phyloP scores from a whole-genome alignment of 148 eudicot species.

The Diospyros lotus region DNA sequence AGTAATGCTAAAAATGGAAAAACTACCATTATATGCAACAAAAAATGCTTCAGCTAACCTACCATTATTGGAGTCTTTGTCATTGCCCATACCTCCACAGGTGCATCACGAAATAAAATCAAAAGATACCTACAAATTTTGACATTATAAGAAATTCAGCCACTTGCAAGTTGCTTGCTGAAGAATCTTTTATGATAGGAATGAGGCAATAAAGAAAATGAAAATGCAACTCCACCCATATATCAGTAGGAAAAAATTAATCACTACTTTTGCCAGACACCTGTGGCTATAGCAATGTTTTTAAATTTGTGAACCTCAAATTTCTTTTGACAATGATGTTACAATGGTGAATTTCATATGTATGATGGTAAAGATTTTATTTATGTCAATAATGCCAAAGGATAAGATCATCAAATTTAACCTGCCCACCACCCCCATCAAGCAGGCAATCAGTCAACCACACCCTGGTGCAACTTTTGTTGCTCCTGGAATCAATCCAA shows the following conservation, averaged over 20 bases:
- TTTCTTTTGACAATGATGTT: too few species aligned
- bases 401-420: not conserved
- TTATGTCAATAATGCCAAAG: not conserved
- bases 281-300: too few species aligned
- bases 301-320: too few species aligned
- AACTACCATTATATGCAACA: not conserved
- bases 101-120: conserved; percentile 96
- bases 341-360: not conserved
- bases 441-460: not conserved
- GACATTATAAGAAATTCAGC: conserved; percentile 7
- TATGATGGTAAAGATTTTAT: not conserved
- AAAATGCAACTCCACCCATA: not conserved
- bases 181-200: not conserved
- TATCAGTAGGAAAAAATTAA: not conserved
- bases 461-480: not conserved
- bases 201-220: not conserved
- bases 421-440: not conserved
- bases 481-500: not conserved
- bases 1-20: not conserved
- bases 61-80: conserved; percentile 98
- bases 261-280: not conserved
- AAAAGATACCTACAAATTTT: conserved; percentile 71
- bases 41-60: conserved; percentile 19
- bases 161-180: conserved; percentile 6
- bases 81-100: conserved; percentile 99